Evolutionary conservation across 805 yeast species (phyloP).

Genomic region (Candida sphagnicola): DNA sequence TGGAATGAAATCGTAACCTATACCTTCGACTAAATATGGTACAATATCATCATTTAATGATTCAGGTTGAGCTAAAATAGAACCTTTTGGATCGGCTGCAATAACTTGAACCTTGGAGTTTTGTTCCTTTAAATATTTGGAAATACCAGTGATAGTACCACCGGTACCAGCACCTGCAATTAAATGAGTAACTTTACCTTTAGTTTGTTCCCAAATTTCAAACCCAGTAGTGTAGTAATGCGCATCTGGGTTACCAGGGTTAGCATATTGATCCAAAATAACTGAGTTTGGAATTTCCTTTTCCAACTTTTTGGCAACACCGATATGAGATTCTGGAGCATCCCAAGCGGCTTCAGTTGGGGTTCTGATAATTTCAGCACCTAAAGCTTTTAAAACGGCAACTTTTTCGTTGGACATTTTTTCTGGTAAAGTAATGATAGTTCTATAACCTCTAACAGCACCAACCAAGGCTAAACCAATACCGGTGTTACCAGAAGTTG

Average conservation of each 20-base stretch:
- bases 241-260: conserved; percentile 75
- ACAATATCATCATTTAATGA: conserved; percentile 56
- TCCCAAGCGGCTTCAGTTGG: conserved; percentile 94
- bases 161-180: conserved; percentile 96
- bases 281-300: conserved; percentile 82
- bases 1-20: conserved; percentile 86
- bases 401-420: conserved; percentile 92
- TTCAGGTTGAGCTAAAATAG: conserved; percentile 79
- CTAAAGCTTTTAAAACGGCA: conserved; percentile 80
- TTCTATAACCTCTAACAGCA: conserved; percentile 82
- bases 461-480: conserved; percentile 85
- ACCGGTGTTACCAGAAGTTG: conserved; percentile 90
- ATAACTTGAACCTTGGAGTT: conserved; percentile 57
- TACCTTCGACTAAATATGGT: conserved; percentile 80
- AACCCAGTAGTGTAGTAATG: conserved; percentile 82
- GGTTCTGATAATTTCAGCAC: conserved; percentile 87
- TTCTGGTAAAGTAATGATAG: conserved; percentile 85
- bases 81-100: conserved; percentile 87
- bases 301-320: conserved; percentile 77
- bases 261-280: conserved; percentile 79
- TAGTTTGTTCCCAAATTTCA: conserved; percentile 80
- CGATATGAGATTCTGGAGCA: conserved; percentile 86
- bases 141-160: conserved; percentile 94
- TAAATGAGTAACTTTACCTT: conserved; percentile 64
- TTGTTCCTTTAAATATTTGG: conserved; percentile 70